A percentile compares a stretch with the other conserved stretches of the same genome.
Conservation (phyloP, 805 yeast genomes). For the Barnettozyma salicaria region DNA sequence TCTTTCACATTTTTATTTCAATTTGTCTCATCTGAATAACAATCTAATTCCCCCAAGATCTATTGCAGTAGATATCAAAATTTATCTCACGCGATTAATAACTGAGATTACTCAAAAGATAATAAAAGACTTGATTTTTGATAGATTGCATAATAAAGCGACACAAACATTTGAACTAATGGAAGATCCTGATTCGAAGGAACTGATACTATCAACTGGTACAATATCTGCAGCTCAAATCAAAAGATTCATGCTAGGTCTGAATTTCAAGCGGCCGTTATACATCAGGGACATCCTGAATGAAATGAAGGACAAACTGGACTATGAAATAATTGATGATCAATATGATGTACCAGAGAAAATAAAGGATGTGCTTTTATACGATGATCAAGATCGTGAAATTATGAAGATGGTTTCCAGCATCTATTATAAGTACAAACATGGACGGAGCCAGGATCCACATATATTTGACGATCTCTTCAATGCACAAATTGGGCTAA, state of each 20-base stretch:
- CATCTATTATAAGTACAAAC: no score
- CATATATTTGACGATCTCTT: no score
- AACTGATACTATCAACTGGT: no score
- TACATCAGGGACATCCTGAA: neutral
- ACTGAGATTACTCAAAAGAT: neutral
- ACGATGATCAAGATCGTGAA: neutral
- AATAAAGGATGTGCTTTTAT: neutral
- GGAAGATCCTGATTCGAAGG: no score
- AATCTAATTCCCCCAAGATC: neutral
- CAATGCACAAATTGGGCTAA: no score
- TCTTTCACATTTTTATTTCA: neutral
- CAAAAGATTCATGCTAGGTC: no score
- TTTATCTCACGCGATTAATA: neutral
- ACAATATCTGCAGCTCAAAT: no score
- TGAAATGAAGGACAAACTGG: slow-evolving; percentile 1
- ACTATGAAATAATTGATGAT: slow-evolving; percentile 1
- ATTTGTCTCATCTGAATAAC: neutral
- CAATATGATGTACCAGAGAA: neutral
- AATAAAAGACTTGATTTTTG: neutral
- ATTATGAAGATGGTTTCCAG: neutral
- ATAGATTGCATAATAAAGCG: neutral
- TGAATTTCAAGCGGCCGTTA: neutral
- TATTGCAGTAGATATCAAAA: neutral
- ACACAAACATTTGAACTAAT: no score
- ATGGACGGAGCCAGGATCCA: no score